Evolutionary conservation across 768 basidiomycete genomes (phyloP).

Genomic region (Russula ochroleuca): DNA sequence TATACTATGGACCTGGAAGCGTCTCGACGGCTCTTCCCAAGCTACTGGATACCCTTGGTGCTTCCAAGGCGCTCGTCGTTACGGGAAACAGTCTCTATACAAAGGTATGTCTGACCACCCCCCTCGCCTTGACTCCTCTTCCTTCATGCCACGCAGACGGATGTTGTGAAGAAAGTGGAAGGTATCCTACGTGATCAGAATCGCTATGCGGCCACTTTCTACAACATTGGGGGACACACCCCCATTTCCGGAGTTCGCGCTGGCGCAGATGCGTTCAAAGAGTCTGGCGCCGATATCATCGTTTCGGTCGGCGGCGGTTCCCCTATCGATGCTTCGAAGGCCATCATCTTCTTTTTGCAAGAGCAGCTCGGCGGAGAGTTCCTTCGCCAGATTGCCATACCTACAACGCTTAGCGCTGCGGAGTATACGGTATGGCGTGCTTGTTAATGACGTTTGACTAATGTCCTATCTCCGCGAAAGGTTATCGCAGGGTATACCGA

Average conservation of each 20-base stretch:
- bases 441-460: background rate
- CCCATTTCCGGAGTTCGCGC: slow-evolving; percentile 61
- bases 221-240: slow-evolving; percentile 66
- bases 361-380: slow-evolving; percentile 50
- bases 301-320: slow-evolving; percentile 77
- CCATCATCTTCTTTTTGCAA: slow-evolving; percentile 60
- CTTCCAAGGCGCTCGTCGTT: slow-evolving; percentile 62
- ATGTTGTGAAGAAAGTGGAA: slow-evolving; percentile 54
- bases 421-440: slow-evolving; percentile 55
- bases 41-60: slow-evolving; percentile 50
- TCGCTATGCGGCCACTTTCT: slow-evolving; percentile 66
- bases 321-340: slow-evolving; percentile 76
- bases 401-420: slow-evolving; percentile 76
- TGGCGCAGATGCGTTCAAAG: slow-evolving; percentile 52
- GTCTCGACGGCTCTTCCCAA: slow-evolving; percentile 58
- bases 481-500: slow-evolving; percentile 65
- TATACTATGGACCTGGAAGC: slow-evolving; percentile 72
- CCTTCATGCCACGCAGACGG: slow-evolving; percentile 42
- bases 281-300: slow-evolving; percentile 59
- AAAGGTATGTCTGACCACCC: background rate
- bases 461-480: slow-evolving; percentile 35
- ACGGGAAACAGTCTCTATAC: slow-evolving; percentile 62
- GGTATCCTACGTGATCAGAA: slow-evolving; percentile 50
- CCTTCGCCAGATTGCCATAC: slow-evolving; percentile 69
- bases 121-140: background rate